These are phyloP conservation scores for Aspergillus bridgeri DNA, from an alignment of 495 filamentous ascomycete genomes.

Conservation along the genomic window DNA sequence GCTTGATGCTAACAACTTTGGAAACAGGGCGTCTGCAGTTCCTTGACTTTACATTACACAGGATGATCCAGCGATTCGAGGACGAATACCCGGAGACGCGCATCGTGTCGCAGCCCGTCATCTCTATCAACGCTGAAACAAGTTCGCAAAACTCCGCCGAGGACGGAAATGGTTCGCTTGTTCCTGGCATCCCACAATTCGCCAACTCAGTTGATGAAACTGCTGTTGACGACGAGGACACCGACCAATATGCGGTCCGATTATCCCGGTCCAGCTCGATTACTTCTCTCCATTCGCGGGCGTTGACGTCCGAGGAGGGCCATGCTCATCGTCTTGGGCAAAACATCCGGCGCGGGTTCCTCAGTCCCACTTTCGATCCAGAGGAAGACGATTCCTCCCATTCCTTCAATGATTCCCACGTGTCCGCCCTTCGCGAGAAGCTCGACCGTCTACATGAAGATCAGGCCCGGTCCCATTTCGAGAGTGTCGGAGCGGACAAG, in stretches of 20 bases:
- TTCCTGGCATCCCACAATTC: conserved; percentile 32
- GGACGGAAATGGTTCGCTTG: conserved; percentile 32
- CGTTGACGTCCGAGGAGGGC: conserved; percentile 83
- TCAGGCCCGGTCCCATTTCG: conserved; percentile 52
- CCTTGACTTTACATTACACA: conserved; percentile 81
- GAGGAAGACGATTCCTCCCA: conserved; percentile 32
- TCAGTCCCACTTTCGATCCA: conserved; percentile 42
- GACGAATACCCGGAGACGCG: conserved; percentile 92
- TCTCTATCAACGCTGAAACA: conserved; percentile 27
- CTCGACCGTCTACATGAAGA: conserved; percentile 62
- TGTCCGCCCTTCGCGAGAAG: conserved; percentile 54
- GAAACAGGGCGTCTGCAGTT: conserved; percentile 73
- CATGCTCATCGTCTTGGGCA: conserved; percentile 82
- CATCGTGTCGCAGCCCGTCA: conserved; percentile 33
- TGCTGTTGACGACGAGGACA: conserved; percentile 48
- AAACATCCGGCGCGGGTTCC: conserved; percentile 68
- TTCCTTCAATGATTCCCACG: conserved; percentile 54
- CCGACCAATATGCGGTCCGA: conserved; percentile 42
- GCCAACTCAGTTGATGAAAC: conserved; percentile 33
- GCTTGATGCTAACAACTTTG: conserved; percentile 18
- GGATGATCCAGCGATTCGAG: conserved; percentile 93
- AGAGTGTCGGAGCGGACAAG: conserved; percentile 52
- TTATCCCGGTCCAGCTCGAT: conserved; percentile 72
- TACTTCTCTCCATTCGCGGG: conserved; percentile 73
- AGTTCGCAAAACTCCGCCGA: conserved; percentile 42